Evolutionary conservation across 1,284 basidiomycete genomes (phyloP), one percentile per base, ranked within the genome.

Genomic region (Neonothopanus nambi): DNA sequence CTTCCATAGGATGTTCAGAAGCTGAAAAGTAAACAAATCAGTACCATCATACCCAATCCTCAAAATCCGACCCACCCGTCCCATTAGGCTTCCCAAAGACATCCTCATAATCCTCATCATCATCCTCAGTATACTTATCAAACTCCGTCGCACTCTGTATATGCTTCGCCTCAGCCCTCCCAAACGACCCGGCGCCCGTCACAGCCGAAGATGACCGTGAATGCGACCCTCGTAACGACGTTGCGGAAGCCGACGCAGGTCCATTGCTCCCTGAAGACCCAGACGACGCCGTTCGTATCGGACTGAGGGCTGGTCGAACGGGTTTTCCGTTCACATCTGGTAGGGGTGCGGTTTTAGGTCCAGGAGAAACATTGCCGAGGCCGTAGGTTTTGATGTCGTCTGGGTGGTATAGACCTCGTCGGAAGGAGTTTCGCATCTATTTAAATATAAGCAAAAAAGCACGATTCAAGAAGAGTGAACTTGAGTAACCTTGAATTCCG

Each of bases 61-160:
- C 30, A 33, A 33, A 8, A 33, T 21, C 13, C 4, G 13, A 70
- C 85, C 66, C 60, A 87, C 88, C 73, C 12, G 78, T 76, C 21
- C 82, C 80, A 57, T 79, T 86, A 28, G 75, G 76, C 68, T 89
- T 90, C 55, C 82, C 91, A 67, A 95, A 33, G 30, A 33, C 84
- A 71, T 95, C 93, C 47, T 93, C 91, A 64, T 94, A 95, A 66
- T 95, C 89, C 63, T 95, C 93, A 39, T 90, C 57, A 13, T 93
- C 91, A 20, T 81, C 81, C 69, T 95, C 94, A 6, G 89, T 76
- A 68, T 95, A 95, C 67, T 93, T 93, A 17, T 82, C 82, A 61
- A 95, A 85, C 66, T 86, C 30, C 30, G 30, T 33, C 8, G 30
- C 30, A 33, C 30, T 81, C 49, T 76, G 70, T 30, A 78, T 56